Evolutionary conservation across 2,329 filamentous ascomycete species (phyloP), one percentile per base, ranked within the genome.

Genomic region (Aaosphaeria arxii): DNA sequence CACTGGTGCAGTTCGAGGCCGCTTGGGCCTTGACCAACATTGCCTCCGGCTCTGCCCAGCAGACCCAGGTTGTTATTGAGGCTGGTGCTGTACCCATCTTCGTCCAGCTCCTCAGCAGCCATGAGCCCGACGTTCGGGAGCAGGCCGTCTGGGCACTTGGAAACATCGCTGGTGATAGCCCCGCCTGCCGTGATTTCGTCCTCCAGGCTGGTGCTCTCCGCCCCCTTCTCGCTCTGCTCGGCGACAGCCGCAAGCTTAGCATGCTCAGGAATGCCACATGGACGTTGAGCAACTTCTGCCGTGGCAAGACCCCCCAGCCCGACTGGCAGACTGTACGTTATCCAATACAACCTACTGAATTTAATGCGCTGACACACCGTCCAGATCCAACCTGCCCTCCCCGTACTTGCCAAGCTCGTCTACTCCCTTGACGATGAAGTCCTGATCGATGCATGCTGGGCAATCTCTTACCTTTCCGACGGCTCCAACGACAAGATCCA

Each of bases 21-120:
- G 94, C 94, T 40, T 99, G 94, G 94, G 94, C 94, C 55, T 79
- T 99, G 69, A 99, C 94, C 79, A 99, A 99, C 80, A 99, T 99
- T 74, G 94, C 94, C 53, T 97, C 92, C 43, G 94, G 94, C 54
- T 97, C 92, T 50, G 94, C 94, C 51, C 88, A 90, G 62, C 94
- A 99, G 78, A 99, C 94, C 54, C 94, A 99, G 75, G 94, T 97
- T 45, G 94, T 99, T 59, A 99, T 99, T 65, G 92, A 97, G 76
- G 92, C 94, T 54, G 94, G 94, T 61, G 94, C 94, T 56, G 94
- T 99, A 39, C 94, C 94, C 48, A 99, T 99, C 72, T 99, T 99
- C 64, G 92, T 97, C 57, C 92, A 99, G 78, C 83, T 99, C 52
- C 81, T 99, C 57, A 89, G 81, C 69, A 97, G 92, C 79, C 94